Evolutionary conservation across 768 basidiomycete genomes (phyloP), one percentile per base, ranked within the genome.

Genomic region (Rhizopogon sp.): DNA sequence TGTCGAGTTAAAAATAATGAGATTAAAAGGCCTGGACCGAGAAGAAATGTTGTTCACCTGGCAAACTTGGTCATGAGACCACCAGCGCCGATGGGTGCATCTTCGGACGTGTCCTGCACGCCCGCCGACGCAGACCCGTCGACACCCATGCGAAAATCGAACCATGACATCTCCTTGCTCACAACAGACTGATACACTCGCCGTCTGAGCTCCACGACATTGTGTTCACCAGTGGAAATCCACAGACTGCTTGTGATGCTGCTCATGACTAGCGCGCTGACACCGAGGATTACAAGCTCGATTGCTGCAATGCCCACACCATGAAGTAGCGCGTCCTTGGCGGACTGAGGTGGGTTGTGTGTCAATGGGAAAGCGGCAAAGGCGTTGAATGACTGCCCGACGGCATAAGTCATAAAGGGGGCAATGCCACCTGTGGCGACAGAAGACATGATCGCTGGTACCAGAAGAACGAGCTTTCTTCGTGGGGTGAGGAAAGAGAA

Each of bases 1-100:
- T 98, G 63, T 35, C 54, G 46, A 56, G 37, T 13, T 60, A 44
- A 43, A 5, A 62, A 29, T 47, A 49, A 35, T 10, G 4, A 5
- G 2, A 17, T 31, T 3, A 6, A 0, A 13, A 13, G 17, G 40
- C 37, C 42, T 37, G 14, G 40, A 20, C 35, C 17, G 39, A 31
- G 1, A 20, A 44, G 1, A 47, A 20, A n/a, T 17, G 11, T 3
- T 31, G 25, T 68, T 42, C 54, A 91, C 93, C 84, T 84, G 35
- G 88, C 81, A 68, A 97, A 98, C 65, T 93, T 90, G 52, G 91
- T 87, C 93, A 96, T 95, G 43, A 97, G 76, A 20, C 93, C 94
- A 56, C 88, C 93, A 49, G 93, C 92, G 57, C 91, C 90, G 46
- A 86, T 73, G 39, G 82, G 78, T 25, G 80, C 79, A 33, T 69